Percentiles rank a stretch among this genome's conserved stretches.
Conservation (phyloP, 1,284 basidiomycete species). For the Microstroma glucosiphilum region DNA sequence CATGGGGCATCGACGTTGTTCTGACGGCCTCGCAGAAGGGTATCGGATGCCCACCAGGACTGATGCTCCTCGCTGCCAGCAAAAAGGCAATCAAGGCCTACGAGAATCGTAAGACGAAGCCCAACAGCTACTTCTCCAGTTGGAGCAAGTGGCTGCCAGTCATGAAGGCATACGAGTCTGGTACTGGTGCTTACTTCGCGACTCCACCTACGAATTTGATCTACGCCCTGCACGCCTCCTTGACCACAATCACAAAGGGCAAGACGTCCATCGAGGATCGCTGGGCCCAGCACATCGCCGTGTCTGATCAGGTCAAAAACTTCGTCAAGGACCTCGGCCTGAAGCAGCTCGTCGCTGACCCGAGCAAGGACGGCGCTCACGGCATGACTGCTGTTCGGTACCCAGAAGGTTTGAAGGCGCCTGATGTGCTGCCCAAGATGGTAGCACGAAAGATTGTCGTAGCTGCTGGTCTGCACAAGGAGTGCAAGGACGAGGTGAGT, state of each 20-base stretch:
- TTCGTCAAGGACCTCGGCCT: constrained; percentile 67
- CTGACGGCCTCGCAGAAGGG: constrained; percentile 91
- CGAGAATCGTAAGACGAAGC: constrained; percentile 64
- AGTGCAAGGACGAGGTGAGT: constrained; percentile 64
- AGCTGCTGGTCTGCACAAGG: constrained; percentile 81
- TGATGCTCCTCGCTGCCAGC: constrained; percentile 78
- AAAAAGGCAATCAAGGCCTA: constrained; percentile 72
- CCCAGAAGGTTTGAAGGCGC: constrained; percentile 42
- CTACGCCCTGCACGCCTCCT: constrained; percentile 77
- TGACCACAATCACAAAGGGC: constrained; percentile 63
- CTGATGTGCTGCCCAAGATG: constrained; percentile 53
- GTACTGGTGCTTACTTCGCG: constrained; percentile 44
- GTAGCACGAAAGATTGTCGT: constrained; percentile 68
- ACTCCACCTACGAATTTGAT: constrained; percentile 78
- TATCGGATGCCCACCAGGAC: constrained; percentile 85
- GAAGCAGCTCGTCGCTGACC: constrained; percentile 43
- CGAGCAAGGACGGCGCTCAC: constrained; percentile 47
- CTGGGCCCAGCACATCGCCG: constrained; percentile 69
- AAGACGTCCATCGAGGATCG: constrained; percentile 67
- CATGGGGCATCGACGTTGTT: constrained; percentile 86
- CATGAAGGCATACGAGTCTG: constrained; percentile 50
- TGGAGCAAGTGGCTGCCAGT: constrained; percentile 49
- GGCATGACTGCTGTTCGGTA: constrained; percentile 49
- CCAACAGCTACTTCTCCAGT: constrained; percentile 75
- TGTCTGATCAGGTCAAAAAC: constrained; percentile 68